Conservation (phyloP, 179 eudicot genomes). For the Corrigiola litoralis region DNA sequence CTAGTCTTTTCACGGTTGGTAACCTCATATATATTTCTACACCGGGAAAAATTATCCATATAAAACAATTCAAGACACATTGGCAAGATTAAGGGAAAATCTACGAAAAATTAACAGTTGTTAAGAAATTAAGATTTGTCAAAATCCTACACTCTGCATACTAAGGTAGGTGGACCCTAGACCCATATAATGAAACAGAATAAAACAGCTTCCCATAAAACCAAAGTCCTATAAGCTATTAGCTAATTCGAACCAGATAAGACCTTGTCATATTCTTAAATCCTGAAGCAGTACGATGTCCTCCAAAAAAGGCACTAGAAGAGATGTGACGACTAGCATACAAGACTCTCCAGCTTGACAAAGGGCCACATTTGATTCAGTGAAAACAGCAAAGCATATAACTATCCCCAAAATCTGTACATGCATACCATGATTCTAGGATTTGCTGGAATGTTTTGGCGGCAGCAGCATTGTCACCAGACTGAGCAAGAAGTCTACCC, state of each 20-base stretch:
- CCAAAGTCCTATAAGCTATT: background rate
- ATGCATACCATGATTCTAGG: constrained; percentile 67
- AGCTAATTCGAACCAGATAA: no score
- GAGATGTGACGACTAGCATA: background rate
- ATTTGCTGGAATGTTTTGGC: constrained; percentile 68
- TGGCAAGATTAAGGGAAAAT: no score
- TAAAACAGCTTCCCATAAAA: background rate
- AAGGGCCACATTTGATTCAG: background rate
- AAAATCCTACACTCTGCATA: no score
- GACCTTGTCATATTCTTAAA: no score
- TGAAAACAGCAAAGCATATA: background rate
- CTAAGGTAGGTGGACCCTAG: background rate
- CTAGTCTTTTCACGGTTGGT: no score
- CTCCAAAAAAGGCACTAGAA: background rate
- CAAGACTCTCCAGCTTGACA: background rate
- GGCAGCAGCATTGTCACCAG: constrained; percentile 80
- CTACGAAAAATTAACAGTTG: no score
- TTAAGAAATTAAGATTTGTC: no score
- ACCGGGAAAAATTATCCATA: no score
- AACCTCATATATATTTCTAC: no score
- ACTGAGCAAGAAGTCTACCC: constrained; percentile 98
- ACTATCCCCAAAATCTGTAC: background rate
- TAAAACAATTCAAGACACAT: no score
- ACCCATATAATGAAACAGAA: no score
- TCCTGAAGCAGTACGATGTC: background rate